Percentiles rank a stretch among this genome's conserved stretches.
Evolutionary conservation across 139 green algal species (phyloP).

Genomic region (Astrephomene gubernaculifera): DNA sequence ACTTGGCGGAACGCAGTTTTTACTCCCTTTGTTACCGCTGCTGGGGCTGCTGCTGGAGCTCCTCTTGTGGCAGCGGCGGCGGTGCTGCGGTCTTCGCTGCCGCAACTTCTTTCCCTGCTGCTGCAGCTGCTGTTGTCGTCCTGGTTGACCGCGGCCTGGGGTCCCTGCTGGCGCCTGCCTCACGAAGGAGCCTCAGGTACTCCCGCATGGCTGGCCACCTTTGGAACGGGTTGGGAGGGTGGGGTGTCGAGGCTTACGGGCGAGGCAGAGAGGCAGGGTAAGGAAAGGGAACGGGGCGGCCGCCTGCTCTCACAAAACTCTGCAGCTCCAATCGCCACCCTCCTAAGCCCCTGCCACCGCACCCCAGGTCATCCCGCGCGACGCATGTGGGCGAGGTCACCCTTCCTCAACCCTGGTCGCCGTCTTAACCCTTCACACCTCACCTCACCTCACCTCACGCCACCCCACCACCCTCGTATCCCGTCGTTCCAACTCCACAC

Average conservation of each 20-base stretch:
- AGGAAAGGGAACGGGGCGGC: not conserved
- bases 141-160: conserved; percentile 13
- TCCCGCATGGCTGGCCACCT: conserved; percentile 16
- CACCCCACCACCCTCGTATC: too few species aligned
- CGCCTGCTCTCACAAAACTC: too few species aligned
- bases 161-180: conserved; percentile 39
- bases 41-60: not conserved
- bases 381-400: too few species aligned
- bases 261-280: too few species aligned
- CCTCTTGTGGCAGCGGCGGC: not conserved
- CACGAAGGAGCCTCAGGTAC: conserved; percentile 31
- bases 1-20: not conserved
- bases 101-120: not conserved
- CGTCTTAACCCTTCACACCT: too few species aligned
- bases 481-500: too few species aligned
- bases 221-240: not conserved
- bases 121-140: not conserved
- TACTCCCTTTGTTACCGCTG: not conserved
- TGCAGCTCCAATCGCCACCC: too few species aligned
- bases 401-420: too few species aligned
- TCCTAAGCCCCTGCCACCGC: too few species aligned
- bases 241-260: too few species aligned
- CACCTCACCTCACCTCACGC: too few species aligned
- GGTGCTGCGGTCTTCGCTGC: not conserved
- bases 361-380: too few species aligned